Evolutionary conservation across 2,329 filamentous ascomycete genomes (phyloP).

Genomic region (Apiospora koreana): DNA sequence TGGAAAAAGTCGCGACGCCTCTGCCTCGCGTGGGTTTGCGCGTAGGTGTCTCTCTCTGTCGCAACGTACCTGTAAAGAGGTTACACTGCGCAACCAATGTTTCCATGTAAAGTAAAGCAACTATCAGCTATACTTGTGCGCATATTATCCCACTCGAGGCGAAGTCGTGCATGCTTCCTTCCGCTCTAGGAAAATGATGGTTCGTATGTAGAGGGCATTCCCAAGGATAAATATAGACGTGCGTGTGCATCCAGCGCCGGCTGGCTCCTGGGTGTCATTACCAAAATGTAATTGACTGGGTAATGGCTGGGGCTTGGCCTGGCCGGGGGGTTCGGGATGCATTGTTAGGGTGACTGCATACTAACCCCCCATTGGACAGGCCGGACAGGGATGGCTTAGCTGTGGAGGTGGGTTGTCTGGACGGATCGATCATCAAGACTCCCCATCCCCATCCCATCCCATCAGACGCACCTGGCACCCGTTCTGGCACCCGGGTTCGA

Average conservation of each 20-base stretch:
- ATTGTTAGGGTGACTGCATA: conserved; percentile 9
- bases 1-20: conserved; percentile 4
- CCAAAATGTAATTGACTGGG: background rate
- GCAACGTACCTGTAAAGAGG: background rate
- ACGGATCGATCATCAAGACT: conserved; percentile 8
- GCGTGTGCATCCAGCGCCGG: background rate
- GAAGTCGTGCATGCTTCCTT: background rate
- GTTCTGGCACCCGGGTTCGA: conserved; percentile 5
- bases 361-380: background rate
- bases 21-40: background rate
- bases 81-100: background rate
- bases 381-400: background rate
- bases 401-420: conserved; percentile 10
- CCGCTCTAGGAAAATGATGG: background rate
- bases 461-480: conserved; percentile 1
- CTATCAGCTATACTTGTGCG: background rate
- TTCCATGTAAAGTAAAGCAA: background rate
- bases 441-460: background rate
- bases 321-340: conserved; percentile 6
- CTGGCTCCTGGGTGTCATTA: background rate
- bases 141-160: background rate
- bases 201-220: background rate
- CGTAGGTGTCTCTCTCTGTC: background rate
- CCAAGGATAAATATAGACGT: background rate
- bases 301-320: conserved; percentile 8